Conservation (phyloP, 257 asterid species). For the Fraxinus excelsior region DNA sequence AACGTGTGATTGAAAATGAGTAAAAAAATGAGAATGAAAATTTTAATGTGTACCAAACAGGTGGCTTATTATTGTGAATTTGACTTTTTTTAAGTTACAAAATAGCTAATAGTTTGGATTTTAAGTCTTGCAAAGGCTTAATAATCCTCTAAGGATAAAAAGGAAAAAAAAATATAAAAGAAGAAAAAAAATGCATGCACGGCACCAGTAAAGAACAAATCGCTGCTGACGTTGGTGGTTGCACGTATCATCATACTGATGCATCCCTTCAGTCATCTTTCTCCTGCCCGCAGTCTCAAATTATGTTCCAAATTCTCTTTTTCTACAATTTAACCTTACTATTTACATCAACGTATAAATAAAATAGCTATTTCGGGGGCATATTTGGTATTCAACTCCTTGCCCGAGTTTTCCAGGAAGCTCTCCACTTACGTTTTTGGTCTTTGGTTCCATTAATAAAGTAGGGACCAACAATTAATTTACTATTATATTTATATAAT, state of each 20-base stretch:
- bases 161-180: neutral
- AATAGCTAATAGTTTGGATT: too few relatives aligned
- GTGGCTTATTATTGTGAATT: too few relatives aligned
- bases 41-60: too few relatives aligned
- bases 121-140: too few relatives aligned
- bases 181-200: neutral
- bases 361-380: constrained; percentile 21
- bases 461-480: constrained; percentile 44
- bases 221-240: neutral
- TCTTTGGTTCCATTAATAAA: constrained; percentile 46
- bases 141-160: neutral
- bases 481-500: neutral
- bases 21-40: too few relatives aligned
- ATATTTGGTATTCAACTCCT: constrained; percentile 24
- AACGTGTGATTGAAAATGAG: too few relatives aligned
- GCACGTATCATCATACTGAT: constrained; percentile 26
- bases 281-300: constrained; percentile 22
- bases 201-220: neutral
- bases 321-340: neutral
- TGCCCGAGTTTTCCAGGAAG: constrained; percentile 67
- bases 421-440: constrained; percentile 49
- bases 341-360: neutral
- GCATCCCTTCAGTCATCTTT: constrained; percentile 29
- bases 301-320: too few relatives aligned
- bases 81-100: too few relatives aligned